A percentile compares a stretch with the other conserved stretches of the same genome.
Conservation (phyloP, 164 flowering plant species). For the Piper longum region DNA sequence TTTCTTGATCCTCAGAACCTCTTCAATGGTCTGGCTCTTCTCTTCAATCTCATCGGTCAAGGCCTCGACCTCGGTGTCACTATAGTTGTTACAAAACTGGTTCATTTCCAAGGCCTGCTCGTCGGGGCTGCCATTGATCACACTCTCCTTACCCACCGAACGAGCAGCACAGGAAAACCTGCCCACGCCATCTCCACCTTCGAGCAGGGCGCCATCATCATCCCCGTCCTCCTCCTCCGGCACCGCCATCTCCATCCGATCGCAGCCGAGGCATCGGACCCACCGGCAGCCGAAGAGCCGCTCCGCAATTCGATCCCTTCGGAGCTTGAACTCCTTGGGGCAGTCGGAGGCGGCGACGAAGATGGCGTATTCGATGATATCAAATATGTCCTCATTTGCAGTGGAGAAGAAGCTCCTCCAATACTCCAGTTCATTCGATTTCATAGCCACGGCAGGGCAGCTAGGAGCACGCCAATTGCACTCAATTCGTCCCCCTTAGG, state of each 20-base stretch:
- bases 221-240: slow-evolving; percentile 19
- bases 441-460: neutral
- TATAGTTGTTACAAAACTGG: slow-evolving; percentile 38
- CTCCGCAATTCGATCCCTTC: slow-evolving; percentile 26
- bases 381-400: slow-evolving; percentile 19
- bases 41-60: slow-evolving; percentile 83
- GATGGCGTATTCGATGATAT: slow-evolving; percentile 25
- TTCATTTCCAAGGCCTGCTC: slow-evolving; percentile 18
- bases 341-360: slow-evolving; percentile 23
- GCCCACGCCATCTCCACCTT: no score
- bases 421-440: slow-evolving; percentile 12
- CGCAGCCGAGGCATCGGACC: slow-evolving; percentile 18
- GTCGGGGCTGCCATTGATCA: slow-evolving; percentile 29
- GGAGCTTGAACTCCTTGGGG: slow-evolving; percentile 20
- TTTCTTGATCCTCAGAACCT: slow-evolving; percentile 74
- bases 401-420: slow-evolving; percentile 26
- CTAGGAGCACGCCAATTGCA: no score
- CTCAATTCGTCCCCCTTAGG: no score
- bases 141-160: slow-evolving; percentile 40
- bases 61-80: slow-evolving; percentile 77
- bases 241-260: slow-evolving; percentile 13
- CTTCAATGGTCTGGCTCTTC: slow-evolving; percentile 34
- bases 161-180: slow-evolving; percentile 17
- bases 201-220: slow-evolving; percentile 11
- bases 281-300: slow-evolving; percentile 14